Percentiles rank a stretch among this genome's conserved stretches.
Conservation (phyloP, 106 monocot genomes). For the Gastrodia elata region DNA sequence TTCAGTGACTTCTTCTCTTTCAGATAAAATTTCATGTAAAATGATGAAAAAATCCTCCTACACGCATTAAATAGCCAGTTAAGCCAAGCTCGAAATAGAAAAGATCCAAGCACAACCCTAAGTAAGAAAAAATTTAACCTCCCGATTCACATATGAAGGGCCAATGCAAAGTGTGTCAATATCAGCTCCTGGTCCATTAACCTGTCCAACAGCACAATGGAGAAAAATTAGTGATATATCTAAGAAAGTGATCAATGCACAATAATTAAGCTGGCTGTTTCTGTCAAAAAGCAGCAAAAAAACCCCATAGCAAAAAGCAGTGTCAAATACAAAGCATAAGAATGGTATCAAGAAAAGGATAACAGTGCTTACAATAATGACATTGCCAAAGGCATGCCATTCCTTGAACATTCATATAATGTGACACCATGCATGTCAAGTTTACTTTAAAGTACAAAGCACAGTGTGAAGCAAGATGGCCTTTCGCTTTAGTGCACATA, state of each 20-base stretch:
- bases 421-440: background rate
- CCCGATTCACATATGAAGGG: constrained; percentile 95
- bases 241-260: background rate
- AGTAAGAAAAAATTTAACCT: constrained; percentile 34
- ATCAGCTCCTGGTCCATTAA: constrained; percentile 88
- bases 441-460: too few relatives aligned
- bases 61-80: constrained; percentile 4
- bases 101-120: background rate
- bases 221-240: background rate
- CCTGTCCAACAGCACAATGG: constrained; percentile 26
- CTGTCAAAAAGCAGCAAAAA: background rate
- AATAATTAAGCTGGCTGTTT: background rate
- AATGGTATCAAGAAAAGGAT: background rate
- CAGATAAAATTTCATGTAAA: constrained; percentile 75
- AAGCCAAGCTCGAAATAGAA: background rate
- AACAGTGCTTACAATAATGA: background rate
- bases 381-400: background rate
- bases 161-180: constrained; percentile 96
- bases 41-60: constrained; percentile 93
- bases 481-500: too few relatives aligned
- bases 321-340: background rate
- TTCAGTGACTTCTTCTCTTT: constrained; percentile 80
- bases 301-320: background rate
- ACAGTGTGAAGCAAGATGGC: too few relatives aligned
- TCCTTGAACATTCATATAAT: background rate